Conservation (phyloP, 2,329 filamentous ascomycete species). For the Metarhizium anisopliae region DNA sequence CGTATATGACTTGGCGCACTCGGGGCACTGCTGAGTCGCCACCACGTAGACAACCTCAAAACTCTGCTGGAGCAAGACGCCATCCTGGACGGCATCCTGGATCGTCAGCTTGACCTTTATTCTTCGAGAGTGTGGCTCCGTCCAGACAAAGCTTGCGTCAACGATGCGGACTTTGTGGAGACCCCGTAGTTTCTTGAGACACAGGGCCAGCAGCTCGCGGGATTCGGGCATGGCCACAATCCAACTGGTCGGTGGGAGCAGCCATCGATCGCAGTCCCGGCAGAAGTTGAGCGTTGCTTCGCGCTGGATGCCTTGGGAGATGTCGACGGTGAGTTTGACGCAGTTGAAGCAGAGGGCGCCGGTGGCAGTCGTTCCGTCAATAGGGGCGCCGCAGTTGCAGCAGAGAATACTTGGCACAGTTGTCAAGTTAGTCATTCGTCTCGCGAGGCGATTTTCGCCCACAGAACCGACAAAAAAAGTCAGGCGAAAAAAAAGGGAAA, state of each 20-base stretch:
- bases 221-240: slow-evolving; percentile 78
- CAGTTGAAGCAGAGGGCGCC: slow-evolving; percentile 94
- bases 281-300: slow-evolving; percentile 88
- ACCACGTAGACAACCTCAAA: slow-evolving; percentile 94
- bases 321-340: slow-evolving; percentile 88
- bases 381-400: slow-evolving; percentile 93
- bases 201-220: slow-evolving; percentile 84
- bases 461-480: neutral
- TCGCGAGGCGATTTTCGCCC: neutral
- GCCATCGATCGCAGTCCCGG: slow-evolving; percentile 89
- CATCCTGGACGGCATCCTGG: slow-evolving; percentile 58
- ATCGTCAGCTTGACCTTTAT: slow-evolving; percentile 94
- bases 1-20: slow-evolving; percentile 93
- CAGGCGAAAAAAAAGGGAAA: neutral
- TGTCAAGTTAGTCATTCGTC: neutral
- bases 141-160: slow-evolving; percentile 96
- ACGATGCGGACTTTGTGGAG: slow-evolving; percentile 88
- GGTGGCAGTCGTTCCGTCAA: slow-evolving; percentile 79
- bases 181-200: slow-evolving; percentile 78
- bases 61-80: slow-evolving; percentile 72
- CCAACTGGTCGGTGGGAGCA: slow-evolving; percentile 80
- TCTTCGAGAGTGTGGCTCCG: slow-evolving; percentile 87
- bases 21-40: slow-evolving; percentile 85
- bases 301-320: slow-evolving; percentile 81
- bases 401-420: slow-evolving; percentile 61